Evolutionary conservation across 208 protist genomes (phyloP), one percentile per base, ranked within the genome.

Genomic region (Wallacemonas sp.): DNA sequence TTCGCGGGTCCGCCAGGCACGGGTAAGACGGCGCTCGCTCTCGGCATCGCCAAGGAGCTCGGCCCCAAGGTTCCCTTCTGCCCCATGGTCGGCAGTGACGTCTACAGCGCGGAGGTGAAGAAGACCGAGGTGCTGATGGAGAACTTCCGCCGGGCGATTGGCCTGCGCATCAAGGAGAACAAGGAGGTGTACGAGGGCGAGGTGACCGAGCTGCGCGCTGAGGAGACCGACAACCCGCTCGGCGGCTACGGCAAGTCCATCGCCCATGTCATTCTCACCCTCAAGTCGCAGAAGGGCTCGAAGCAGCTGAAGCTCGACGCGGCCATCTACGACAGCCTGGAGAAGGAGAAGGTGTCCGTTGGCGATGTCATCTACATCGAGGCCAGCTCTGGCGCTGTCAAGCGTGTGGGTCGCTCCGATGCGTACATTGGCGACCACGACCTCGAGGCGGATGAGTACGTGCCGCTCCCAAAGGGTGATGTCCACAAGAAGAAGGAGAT

Each of bases 301-400:
- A 99, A 99, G 84, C 89, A 98, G 78, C 86, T 99, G 27, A 99
- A 99, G 76, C 83, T 99, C 38, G 99, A 99, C 76, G 97, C 99
- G 14, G 93, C 90, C 26, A 99, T 99, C 61, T 99, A 99, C 81
- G 98, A 99, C 65, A 88, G 81, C 60, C 74, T 99, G 17, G 98
- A 99, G 76, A 99, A 99, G 81, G 98, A 99, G 84, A 99, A 99
- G 72, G 92, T 99, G 1, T 71, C 74, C 1, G 85, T 99, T 4
- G 99, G 99, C 19, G 99, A 99, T 80, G 98, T 99, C 33, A 99
- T 99, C 64, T 99, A 99, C 83, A 99, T 99, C 78, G 99, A 99
- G 79, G 96, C 97, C 2, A 99, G 95, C 83, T 98, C 94, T 30
- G 98, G 98, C 27, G 89, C 96, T 9, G 98, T 99, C 2, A 99